These are phyloP conservation scores for Bipolaris gigantea DNA, from an alignment of 2,329 filamentous ascomycete species.

Conservation along the genomic window DNA sequence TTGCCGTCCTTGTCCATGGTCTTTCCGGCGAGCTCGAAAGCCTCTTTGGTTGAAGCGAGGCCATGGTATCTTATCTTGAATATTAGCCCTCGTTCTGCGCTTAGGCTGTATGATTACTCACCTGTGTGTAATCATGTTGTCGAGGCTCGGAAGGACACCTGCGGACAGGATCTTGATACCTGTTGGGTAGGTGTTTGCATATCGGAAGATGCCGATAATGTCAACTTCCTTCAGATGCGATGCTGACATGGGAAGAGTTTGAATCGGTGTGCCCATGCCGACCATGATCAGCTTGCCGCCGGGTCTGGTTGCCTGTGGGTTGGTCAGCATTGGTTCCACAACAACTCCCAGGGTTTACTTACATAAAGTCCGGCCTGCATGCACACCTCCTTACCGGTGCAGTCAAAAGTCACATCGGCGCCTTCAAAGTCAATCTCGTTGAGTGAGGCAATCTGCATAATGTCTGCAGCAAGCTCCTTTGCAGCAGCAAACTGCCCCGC, in stretches of 20 bases:
- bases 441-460: slow-evolving; percentile 43
- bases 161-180: slow-evolving; percentile 57
- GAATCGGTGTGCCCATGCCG: slow-evolving; percentile 60
- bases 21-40: slow-evolving; percentile 55
- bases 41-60: slow-evolving; percentile 53
- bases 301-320: slow-evolving; percentile 46
- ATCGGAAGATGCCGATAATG: slow-evolving; percentile 60
- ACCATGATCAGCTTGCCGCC: slow-evolving; percentile 59
- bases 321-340: slow-evolving; percentile 14
- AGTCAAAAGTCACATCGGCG: slow-evolving; percentile 47
- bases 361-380: slow-evolving; percentile 49
- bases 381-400: slow-evolving; percentile 48
- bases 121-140: slow-evolving; percentile 58
- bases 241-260: slow-evolving; percentile 57
- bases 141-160: slow-evolving; percentile 53
- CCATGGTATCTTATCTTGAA: slow-evolving; percentile 40
- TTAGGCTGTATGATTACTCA: not conserved
- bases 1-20: slow-evolving; percentile 56
- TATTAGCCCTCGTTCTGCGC: not conserved
- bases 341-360: slow-evolving; percentile 16
- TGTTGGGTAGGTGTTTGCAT: slow-evolving; percentile 58
- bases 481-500: slow-evolving; percentile 39
- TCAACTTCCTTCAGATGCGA: slow-evolving; percentile 60
- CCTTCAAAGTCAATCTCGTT: slow-evolving; percentile 45
- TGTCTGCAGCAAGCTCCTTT: slow-evolving; percentile 41